These are phyloP conservation scores for Haematococcus lacustris DNA, from an alignment of 139 green algal species.

Conservation along the genomic window DNA sequence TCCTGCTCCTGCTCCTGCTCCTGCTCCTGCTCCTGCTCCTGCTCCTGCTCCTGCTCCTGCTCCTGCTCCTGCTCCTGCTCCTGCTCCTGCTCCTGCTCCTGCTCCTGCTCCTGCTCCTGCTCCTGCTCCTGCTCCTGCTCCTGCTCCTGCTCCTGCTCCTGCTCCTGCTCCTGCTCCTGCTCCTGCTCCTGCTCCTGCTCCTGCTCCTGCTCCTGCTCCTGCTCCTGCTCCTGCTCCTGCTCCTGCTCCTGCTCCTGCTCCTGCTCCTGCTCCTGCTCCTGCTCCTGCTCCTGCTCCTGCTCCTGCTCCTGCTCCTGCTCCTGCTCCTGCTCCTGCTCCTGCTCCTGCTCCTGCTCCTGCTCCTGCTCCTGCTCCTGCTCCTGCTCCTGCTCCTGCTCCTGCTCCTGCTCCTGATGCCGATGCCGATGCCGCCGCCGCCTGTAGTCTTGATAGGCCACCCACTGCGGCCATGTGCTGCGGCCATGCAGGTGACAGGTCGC, in stretches of 20 bases:
- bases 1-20: not conserved
- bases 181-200: not conserved
- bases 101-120: not conserved
- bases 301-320: not conserved
- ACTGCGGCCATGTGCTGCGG: no score
- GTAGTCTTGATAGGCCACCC: no score
- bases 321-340: not conserved
- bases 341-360: not conserved
- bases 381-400: not conserved
- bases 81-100: not conserved
- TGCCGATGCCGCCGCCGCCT: no score
- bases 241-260: not conserved
- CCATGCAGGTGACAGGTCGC: no score
- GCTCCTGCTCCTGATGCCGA: conserved; percentile 12
- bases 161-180: not conserved
- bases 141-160: not conserved
- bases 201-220: no score
- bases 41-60: not conserved
- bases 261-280: not conserved
- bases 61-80: not conserved
- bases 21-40: not conserved
- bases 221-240: not conserved
- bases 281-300: not conserved
- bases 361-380: not conserved
- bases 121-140: not conserved